phyloP scores from a whole-genome alignment of 495 filamentous ascomycete genomes.

The Penicillium cosmopolitanum region DNA sequence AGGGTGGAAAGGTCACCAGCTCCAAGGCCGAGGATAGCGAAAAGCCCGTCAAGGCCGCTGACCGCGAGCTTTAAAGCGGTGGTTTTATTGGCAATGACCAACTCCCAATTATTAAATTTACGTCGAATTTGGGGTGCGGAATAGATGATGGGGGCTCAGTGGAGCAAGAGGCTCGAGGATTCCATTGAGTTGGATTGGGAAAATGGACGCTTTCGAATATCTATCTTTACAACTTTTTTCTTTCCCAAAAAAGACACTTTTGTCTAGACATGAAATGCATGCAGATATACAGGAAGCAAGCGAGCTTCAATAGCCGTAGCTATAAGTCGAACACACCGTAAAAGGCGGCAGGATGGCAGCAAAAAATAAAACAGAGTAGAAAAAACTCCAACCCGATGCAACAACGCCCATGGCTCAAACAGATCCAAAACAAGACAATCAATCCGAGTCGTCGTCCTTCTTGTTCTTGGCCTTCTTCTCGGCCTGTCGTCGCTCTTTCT shows the following conservation, averaged over 20 bases:
- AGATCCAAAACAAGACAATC: slow-evolving; percentile 19
- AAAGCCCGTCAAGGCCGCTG: slow-evolving; percentile 58
- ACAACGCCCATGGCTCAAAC: slow-evolving; percentile 28
- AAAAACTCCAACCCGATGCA: slow-evolving; percentile 38
- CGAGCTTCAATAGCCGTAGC: slow-evolving; percentile 11
- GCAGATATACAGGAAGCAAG: slow-evolving; percentile 16
- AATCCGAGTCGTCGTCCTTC: slow-evolving; percentile 38
- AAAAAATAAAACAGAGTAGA: slow-evolving; percentile 17
- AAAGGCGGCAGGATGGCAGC: slow-evolving; percentile 3
- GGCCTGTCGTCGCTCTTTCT: slow-evolving; percentile 52
- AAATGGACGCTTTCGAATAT: neutral
- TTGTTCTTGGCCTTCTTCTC: slow-evolving; percentile 47
- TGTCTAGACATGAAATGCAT: slow-evolving; percentile 27
- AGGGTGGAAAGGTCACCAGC: slow-evolving; percentile 58
- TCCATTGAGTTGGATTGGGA: neutral
- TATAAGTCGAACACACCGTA: neutral
- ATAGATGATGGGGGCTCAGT: neutral
- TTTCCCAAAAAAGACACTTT: slow-evolving; percentile 19
- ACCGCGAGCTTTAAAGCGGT: slow-evolving; percentile 57
- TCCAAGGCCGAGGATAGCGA: slow-evolving; percentile 54
- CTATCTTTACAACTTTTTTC: slow-evolving; percentile 8
- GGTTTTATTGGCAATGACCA: neutral
- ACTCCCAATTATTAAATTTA: neutral
- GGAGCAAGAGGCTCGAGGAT: neutral
- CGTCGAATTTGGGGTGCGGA: neutral